Evolutionary conservation across 2,329 filamentous ascomycete genomes (phyloP).

Genomic region (Onygena corvina): DNA sequence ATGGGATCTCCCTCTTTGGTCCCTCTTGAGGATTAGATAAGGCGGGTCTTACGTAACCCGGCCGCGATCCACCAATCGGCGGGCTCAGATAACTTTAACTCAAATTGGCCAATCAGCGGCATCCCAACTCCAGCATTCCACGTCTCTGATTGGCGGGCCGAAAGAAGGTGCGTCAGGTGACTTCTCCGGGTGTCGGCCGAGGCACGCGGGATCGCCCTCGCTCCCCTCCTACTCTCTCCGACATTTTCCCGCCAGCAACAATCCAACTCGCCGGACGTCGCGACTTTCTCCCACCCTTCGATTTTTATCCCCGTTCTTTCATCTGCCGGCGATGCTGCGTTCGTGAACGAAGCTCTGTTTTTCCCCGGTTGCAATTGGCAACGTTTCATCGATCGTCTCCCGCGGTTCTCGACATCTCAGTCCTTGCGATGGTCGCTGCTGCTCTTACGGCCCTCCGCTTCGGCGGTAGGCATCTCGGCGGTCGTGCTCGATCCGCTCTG

Average conservation of each 20-base stretch:
- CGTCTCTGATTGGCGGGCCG: not conserved
- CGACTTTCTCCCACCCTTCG: not conserved
- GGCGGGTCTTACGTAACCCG: not conserved
- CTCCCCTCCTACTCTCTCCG: not conserved
- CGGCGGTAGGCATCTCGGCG: conserved; percentile 14
- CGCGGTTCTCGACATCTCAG: not conserved
- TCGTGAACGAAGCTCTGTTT: not conserved
- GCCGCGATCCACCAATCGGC: conserved; percentile 3
- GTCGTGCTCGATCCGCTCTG: conserved; percentile 4
- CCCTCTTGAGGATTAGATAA: too few species aligned
- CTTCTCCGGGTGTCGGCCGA: conserved; percentile 9
- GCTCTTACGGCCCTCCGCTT: conserved; percentile 13
- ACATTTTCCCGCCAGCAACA: not conserved
- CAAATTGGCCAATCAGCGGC: not conserved
- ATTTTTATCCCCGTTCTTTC: not conserved
- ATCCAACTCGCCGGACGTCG: not conserved
- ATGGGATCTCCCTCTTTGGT: too few species aligned
- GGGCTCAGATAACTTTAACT: not conserved
- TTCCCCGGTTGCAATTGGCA: not conserved
- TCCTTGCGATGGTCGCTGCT: conserved; percentile 14
- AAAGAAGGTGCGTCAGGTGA: not conserved
- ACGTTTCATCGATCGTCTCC: not conserved
- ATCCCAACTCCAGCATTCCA: too few species aligned
- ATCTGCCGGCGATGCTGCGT: not conserved
- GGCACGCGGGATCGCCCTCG: not conserved